A percentile compares a stretch with the other conserved stretches of the same genome.
Conservation (phyloP, 805 yeast genomes). For the Candida pini region DNA sequence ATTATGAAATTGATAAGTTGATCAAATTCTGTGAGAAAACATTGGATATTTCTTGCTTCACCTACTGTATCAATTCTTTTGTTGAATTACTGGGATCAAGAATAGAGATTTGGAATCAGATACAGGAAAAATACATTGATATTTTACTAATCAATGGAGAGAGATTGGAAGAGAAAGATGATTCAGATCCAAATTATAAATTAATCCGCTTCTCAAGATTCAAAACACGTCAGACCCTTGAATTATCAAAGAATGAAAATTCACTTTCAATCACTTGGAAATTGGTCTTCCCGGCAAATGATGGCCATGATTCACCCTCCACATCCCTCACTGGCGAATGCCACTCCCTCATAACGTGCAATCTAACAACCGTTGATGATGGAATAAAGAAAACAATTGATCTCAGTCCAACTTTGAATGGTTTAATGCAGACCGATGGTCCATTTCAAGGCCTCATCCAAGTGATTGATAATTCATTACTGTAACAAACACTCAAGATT, state of each 20-base stretch:
- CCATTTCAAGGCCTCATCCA: slow-evolving; percentile 9
- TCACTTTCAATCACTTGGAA: too few relatives aligned
- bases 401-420: slow-evolving; percentile 13
- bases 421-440: slow-evolving; percentile 15
- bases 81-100: slow-evolving; percentile 15
- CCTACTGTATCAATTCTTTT: slow-evolving; percentile 21
- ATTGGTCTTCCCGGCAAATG: slow-evolving; percentile 7
- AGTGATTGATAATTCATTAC: slow-evolving; percentile 9
- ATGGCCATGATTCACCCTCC: slow-evolving; percentile 6
- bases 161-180: not conserved
- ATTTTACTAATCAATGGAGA: slow-evolving; percentile 13
- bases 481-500: not conserved
- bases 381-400: too few relatives aligned
- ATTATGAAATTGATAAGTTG: slow-evolving; percentile 12
- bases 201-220: slow-evolving; percentile 7
- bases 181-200: slow-evolving; percentile 1
- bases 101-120: slow-evolving; percentile 14
- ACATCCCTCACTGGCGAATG: slow-evolving; percentile 15
- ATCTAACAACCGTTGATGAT: too few relatives aligned
- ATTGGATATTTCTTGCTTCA: slow-evolving; percentile 20
- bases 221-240: slow-evolving; percentile 7
- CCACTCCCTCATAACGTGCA: slow-evolving; percentile 8
- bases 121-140: slow-evolving; percentile 11
- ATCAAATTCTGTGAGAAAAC: slow-evolving; percentile 5
- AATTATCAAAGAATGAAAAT: slow-evolving; percentile 2